A percentile compares a stretch with the other conserved stretches of the same genome.
phyloP scores from a whole-genome alignment of 108 stramenopile genomes.

The Epipyxis sp. region DNA sequence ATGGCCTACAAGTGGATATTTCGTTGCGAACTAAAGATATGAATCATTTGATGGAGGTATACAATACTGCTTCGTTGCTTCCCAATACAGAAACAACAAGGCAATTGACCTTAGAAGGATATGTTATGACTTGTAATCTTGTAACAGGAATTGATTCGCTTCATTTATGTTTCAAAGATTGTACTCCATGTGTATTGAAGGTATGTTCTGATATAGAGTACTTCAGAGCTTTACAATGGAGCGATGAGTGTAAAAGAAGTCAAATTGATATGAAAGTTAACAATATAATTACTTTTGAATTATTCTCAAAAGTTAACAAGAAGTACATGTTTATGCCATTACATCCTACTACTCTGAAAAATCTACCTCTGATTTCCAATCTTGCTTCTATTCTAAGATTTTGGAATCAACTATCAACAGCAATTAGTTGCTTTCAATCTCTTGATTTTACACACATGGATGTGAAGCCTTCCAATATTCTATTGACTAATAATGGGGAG shows the following conservation, averaged over 20 bases:
- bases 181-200: background rate
- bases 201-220: background rate
- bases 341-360: background rate
- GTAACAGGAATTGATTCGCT: background rate
- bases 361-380: background rate
- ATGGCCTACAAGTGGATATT: too few species aligned
- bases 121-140: background rate
- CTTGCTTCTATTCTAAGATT: background rate
- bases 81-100: background rate
- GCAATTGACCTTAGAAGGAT: background rate
- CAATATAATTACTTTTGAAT: background rate
- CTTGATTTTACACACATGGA: background rate
- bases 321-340: background rate
- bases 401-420: background rate
- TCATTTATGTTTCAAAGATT: background rate
- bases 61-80: too few species aligned
- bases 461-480: constrained; percentile 1
- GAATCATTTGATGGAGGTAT: too few species aligned
- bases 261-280: background rate
- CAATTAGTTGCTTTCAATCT: background rate
- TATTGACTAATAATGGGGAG: background rate
- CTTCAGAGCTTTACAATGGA: background rate
- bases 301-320: background rate
- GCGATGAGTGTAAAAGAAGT: background rate
- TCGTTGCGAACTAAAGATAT: too few species aligned